These are phyloP conservation scores for Fonsecaea pedrosoi DNA, from an alignment of 2,329 filamentous ascomycete species.

Conservation along the genomic window DNA sequence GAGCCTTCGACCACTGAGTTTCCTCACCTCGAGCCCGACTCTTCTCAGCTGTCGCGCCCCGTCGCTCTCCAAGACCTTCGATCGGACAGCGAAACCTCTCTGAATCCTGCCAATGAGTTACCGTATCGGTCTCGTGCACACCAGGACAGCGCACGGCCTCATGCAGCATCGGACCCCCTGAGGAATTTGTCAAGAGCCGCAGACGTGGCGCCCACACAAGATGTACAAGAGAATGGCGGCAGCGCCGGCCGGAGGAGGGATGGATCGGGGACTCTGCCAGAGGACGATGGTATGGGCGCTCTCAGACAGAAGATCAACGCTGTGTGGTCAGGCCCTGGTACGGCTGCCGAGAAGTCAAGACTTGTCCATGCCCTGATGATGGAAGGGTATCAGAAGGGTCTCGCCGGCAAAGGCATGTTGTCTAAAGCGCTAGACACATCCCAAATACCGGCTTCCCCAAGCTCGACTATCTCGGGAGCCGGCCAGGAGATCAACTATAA, in stretches of 20 bases:
- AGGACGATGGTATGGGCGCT: constrained; percentile 77
- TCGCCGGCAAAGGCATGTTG: constrained; percentile 41
- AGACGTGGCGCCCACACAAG: constrained; percentile 13
- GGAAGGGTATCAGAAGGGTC: constrained; percentile 63
- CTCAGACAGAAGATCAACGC: constrained; percentile 71
- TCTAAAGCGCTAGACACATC: constrained; percentile 30
- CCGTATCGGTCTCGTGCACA: constrained; percentile 35
- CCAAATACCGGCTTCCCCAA: constrained; percentile 44
- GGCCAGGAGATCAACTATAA: constrained; percentile 47
- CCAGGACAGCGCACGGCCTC: constrained; percentile 32
- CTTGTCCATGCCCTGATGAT: constrained; percentile 74
- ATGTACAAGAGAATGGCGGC: constrained; percentile 34
- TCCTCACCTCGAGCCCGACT: constrained; percentile 33
- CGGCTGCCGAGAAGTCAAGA: constrained; percentile 70
- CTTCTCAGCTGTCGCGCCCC: constrained; percentile 15
- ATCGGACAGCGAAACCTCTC: constrained; percentile 38
- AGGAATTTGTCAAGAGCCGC: constrained; percentile 12
- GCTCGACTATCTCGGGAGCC: constrained; percentile 43
- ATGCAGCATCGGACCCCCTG: constrained; percentile 37
- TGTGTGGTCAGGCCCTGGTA: constrained; percentile 68
- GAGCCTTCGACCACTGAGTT: constrained; percentile 27
- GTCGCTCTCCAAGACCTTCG: constrained; percentile 29
- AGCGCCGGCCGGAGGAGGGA: constrained; percentile 33
- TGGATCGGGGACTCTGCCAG: constrained; percentile 61
- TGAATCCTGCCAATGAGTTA: constrained; percentile 39